Percentiles rank a stretch among this genome's conserved stretches.
These are phyloP conservation scores for Lachnellula arida DNA, from an alignment of 2,329 filamentous ascomycete species.

Conservation along the genomic window DNA sequence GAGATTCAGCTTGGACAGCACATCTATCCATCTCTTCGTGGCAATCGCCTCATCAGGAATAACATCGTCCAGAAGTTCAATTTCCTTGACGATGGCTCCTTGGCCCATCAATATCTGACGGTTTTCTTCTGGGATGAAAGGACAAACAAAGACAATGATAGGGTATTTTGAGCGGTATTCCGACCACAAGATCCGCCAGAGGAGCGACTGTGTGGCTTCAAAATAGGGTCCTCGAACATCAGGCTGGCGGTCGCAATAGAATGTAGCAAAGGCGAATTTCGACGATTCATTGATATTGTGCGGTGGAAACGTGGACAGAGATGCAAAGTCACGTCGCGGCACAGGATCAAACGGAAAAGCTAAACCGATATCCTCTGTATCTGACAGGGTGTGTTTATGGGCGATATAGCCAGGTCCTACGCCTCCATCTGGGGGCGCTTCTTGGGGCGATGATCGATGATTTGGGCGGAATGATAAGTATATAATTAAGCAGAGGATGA, in stretches of 20 bases:
- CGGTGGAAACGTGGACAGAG: neutral
- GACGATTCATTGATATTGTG: conserved; percentile 4
- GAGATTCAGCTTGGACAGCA: conserved; percentile 14
- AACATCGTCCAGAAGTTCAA: conserved; percentile 9
- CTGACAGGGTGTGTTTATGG: neutral
- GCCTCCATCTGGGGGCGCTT: no score
- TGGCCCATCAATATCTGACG: conserved; percentile 8
- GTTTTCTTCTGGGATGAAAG: conserved; percentile 8
- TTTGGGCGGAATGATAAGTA: no score
- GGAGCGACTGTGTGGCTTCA: conserved; percentile 12
- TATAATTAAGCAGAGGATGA: no score
- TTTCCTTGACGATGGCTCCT: conserved; percentile 12
- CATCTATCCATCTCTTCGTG: conserved; percentile 13
- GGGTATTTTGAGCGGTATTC: conserved; percentile 7
- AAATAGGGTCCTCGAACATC: conserved; percentile 13
- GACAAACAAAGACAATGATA: conserved; percentile 15
- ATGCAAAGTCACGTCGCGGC: conserved; percentile 2
- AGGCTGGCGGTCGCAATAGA: conserved; percentile 11
- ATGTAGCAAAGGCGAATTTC: conserved; percentile 11
- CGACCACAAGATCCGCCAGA: conserved; percentile 15
- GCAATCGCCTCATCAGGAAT: neutral
- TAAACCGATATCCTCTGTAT: conserved; percentile 1
- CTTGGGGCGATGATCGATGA: no score
- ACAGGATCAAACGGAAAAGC: conserved; percentile 1
- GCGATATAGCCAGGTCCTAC: no score